Evolutionary conservation across 2,329 filamentous ascomycete genomes (phyloP).

Genomic region (Diaporthe eres): DNA sequence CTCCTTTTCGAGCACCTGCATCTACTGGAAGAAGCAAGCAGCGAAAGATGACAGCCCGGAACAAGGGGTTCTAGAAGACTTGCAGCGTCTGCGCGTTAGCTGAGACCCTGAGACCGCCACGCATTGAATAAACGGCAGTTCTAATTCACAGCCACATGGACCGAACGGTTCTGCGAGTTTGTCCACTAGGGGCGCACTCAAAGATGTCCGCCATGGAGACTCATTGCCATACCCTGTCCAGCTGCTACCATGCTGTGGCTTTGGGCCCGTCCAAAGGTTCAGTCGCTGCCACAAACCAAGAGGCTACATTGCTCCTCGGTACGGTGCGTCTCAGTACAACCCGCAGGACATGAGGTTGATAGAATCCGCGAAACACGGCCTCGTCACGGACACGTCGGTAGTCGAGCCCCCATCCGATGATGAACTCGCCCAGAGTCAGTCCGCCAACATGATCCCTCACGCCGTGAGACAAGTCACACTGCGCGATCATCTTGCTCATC

Average conservation of each 20-base stretch:
- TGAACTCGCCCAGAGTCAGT: background rate
- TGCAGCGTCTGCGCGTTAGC: constrained; percentile 5
- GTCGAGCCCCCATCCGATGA: background rate
- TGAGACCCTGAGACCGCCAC: background rate
- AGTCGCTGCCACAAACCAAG: background rate
- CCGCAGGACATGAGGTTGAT: background rate
- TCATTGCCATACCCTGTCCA: background rate
- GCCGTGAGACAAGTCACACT: background rate
- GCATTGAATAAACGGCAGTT: background rate
- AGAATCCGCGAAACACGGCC: background rate
- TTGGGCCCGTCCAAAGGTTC: background rate
- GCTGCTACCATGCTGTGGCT: background rate
- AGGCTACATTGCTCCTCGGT: background rate
- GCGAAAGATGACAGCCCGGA: background rate
- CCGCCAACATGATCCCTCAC: background rate
- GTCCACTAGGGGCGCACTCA: background rate
- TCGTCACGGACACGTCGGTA: background rate
- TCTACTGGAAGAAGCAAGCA: constrained; percentile 55
- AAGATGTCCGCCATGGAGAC: background rate
- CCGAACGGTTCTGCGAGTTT: background rate
- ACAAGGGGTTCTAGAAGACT: background rate
- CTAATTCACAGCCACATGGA: background rate
- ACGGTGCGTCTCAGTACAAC: background rate
- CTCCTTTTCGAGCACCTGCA: constrained; percentile 57
- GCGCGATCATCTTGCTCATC: background rate